Conservation (phyloP, 208 protist species). For the Acanthamoeba polyphaga region DNA sequence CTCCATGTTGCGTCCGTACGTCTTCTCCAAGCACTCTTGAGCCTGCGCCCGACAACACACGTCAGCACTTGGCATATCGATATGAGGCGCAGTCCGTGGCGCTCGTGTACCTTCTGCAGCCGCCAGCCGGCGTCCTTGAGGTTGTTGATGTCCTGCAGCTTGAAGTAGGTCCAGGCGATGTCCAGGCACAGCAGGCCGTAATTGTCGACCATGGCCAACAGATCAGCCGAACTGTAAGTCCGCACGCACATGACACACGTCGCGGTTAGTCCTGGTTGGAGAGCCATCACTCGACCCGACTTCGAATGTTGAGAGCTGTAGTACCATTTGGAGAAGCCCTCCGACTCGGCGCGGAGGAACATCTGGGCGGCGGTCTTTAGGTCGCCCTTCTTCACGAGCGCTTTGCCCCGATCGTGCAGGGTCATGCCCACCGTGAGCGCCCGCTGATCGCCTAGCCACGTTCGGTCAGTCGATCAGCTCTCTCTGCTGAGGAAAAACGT, state of each 20-base stretch:
- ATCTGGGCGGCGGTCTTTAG: constrained; percentile 37
- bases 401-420: constrained; percentile 41
- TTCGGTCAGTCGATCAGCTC: not conserved
- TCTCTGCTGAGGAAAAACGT: not conserved
- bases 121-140: constrained; percentile 56
- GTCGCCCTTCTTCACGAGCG: constrained; percentile 31
- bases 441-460: constrained; percentile 21
- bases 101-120: constrained; percentile 4
- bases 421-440: constrained; percentile 58
- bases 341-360: constrained; percentile 20
- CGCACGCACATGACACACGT: not conserved
- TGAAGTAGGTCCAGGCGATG: constrained; percentile 65
- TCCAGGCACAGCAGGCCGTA: constrained; percentile 66
- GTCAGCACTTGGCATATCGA: too few relatives aligned
- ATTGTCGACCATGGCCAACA: constrained; percentile 45
- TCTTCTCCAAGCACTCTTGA: constrained; percentile 44
- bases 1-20: constrained; percentile 62
- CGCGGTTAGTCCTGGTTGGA: not conserved
- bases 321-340: constrained; percentile 45
- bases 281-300: not conserved
- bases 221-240: not conserved
- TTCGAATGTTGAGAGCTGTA: not conserved
- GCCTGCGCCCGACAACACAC: not conserved
- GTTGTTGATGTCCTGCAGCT: constrained; percentile 30
- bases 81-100: not conserved